These are phyloP conservation scores for Penicillium janthinellum DNA, from an alignment of 2,329 filamentous ascomycete species.

Conservation along the genomic window DNA sequence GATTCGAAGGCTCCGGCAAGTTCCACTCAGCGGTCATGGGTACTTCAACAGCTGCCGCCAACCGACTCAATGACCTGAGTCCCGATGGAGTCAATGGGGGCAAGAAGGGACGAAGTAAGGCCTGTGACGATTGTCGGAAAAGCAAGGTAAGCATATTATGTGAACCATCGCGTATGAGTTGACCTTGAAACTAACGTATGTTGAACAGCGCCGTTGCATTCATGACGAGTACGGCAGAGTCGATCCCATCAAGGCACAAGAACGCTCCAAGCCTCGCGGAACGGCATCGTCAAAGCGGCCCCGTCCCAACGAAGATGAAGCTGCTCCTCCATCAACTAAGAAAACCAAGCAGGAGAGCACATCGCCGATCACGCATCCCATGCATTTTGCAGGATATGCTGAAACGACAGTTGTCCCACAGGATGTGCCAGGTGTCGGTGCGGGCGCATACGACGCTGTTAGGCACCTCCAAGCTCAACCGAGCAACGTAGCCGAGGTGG, in stretches of 20 bases:
- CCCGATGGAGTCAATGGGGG: slow-evolving; percentile 43
- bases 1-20: slow-evolving; percentile 31
- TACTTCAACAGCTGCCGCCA: slow-evolving; percentile 29
- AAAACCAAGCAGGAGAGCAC: slow-evolving; percentile 40
- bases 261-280: slow-evolving; percentile 61
- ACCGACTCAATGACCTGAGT: slow-evolving; percentile 34
- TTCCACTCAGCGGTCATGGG: slow-evolving; percentile 31
- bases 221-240: slow-evolving; percentile 66
- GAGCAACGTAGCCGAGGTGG: slow-evolving; percentile 19
- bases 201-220: slow-evolving; percentile 62
- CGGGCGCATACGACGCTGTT: slow-evolving; percentile 7
- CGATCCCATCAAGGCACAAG: slow-evolving; percentile 64
- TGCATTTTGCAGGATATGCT: slow-evolving; percentile 19
- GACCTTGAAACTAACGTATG: slow-evolving; percentile 19
- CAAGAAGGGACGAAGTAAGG: slow-evolving; percentile 63
- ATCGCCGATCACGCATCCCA: slow-evolving; percentile 28
- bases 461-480: slow-evolving; percentile 17
- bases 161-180: neutral
- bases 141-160: slow-evolving; percentile 58
- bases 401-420: slow-evolving; percentile 22
- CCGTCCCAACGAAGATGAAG: slow-evolving; percentile 46
- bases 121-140: slow-evolving; percentile 67
- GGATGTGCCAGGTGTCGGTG: slow-evolving; percentile 12
- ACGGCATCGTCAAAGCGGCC: slow-evolving; percentile 59
- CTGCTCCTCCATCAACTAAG: slow-evolving; percentile 29